Base-by-base conservation (phyloP, 805 yeast species). In the Peterozyma xylosa region DNA sequence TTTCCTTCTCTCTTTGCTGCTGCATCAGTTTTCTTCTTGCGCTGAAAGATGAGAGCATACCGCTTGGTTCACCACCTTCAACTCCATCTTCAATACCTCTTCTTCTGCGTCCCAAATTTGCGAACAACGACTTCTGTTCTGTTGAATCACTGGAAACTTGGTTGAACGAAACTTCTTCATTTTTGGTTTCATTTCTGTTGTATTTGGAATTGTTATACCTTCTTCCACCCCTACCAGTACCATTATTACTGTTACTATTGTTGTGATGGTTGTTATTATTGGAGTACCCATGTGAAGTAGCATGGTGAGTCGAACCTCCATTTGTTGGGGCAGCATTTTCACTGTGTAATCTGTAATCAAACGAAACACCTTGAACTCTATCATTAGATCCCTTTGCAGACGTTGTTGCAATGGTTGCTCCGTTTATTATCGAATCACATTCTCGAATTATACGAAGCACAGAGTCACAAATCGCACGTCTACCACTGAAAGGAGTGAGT, bases 301-400 rank as follows among this genome's bases (percentile, higher is more conserved):
- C 18, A 17, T 45, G 43, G 17, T 14, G 16, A 34, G 18, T 34
- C 11, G 42, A 18, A 17, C 16, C 21, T n/a, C 41, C 39, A 34
- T 37, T 27, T 11, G 45, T 29, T 17, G 33, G 40, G 9, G 11
- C 27, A 11, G 39, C 27, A 30, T 37, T 27, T 30, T 71, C 76
- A 16, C 68, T 57, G 52, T 73, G 77, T 38, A 72, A 60, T 46
- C 74, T 61, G 52, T 73, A 73, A 49, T 71, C 75, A 44, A 69
- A 68, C 11, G 66, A 56, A 6, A 72, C 73, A 1, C 76, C 76
- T 35, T 59, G 58, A 9, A 71, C 72, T 37, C 76, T 53, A 42
- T 69, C 71, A 39, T 56, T 64, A 18, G 66, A 57, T 5, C 67
- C 68, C 11, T 57, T 46, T 49, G 65, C 68, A 29, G 57, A 46